These are phyloP conservation scores for Pichia inconspicua DNA, from an alignment of 1,139 yeast species.

Conservation along the genomic window DNA sequence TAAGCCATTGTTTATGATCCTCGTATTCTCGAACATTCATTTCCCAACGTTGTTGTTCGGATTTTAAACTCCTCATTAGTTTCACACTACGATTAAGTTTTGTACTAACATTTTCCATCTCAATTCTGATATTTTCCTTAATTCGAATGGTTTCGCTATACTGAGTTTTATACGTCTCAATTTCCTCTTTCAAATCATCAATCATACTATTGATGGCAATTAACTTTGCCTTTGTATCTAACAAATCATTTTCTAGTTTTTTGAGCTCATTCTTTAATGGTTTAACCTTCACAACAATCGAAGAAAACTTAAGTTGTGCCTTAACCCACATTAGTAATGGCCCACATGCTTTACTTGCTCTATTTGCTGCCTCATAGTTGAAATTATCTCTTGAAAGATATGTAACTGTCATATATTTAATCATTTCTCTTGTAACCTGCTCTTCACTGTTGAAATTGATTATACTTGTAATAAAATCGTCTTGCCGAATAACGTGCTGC, in stretches of 20 bases:
- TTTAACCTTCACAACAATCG: constrained; percentile 60
- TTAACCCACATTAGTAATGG: constrained; percentile 85
- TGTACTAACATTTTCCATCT: constrained; percentile 54
- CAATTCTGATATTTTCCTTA: constrained; percentile 64
- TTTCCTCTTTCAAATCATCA: constrained; percentile 58
- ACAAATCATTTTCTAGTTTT: constrained; percentile 50
- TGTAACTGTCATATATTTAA: constrained; percentile 47
- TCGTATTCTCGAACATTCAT: constrained; percentile 46
- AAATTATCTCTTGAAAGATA: constrained; percentile 61
- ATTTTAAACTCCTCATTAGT: constrained; percentile 55
- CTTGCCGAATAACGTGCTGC: constrained; percentile 69
- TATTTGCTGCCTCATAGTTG: constrained; percentile 64
- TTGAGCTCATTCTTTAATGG: constrained; percentile 69
- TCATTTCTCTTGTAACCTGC: constrained; percentile 47
- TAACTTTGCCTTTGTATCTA: constrained; percentile 58
- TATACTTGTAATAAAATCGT: constrained; percentile 80
- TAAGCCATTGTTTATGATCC: constrained; percentile 37
- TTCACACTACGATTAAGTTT: constrained; percentile 58
- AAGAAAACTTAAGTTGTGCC: constrained; percentile 72
- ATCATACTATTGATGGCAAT: constrained; percentile 79
- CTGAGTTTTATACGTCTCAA: constrained; percentile 56
- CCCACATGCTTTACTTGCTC: constrained; percentile 95
- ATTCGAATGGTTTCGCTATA: constrained; percentile 74
- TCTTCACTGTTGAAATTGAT: constrained; percentile 63
- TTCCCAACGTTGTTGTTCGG: constrained; percentile 76